Base-by-base conservation (phyloP, 805 yeast genomes). In the Wickerhamiella kurtzmanii region DNA sequence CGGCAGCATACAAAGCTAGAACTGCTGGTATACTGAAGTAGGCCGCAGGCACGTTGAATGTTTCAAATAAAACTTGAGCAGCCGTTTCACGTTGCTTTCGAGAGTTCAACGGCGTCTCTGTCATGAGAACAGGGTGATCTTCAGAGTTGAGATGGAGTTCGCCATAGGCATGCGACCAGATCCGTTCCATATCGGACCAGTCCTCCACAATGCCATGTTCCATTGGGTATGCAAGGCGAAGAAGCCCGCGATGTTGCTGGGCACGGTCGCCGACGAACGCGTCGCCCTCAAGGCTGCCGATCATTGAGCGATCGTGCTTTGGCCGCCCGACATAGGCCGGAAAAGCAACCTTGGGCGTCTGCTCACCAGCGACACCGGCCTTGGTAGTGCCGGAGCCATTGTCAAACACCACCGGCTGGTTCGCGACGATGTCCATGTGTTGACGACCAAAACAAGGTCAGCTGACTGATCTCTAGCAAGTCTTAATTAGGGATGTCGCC, bases 321-420 rank as follows among this genome's bases (percentile, higher is more conserved):
- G 94, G 89, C 48, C 80, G 67, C 3, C 97, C 97, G 2, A 85
- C 72, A 22, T 80, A 64, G 19, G 85, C 66, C 2, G 87, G 77
- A 22, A 77, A 76, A 54, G 70, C 71, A 41, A 74, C 63, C 56
- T 76, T 73, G 2, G 97, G 97, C 53, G 69, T 73, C 44, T 85
- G 92, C 54, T 83, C 94, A 19, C 96, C 96, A 0, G 96, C 94
- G 63, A 88, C 84, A 1, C 97, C 96, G 1, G 94, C 84, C 60
- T 86, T 82, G 46, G 88, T 68, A 36, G 73, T 72, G 1, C 95
- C 94, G 2, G 95, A 80, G 5, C 97, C 76, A 64, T 79, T 80
- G 60, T 82, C 89, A n/a, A 82, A 65, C 35, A 82, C 86, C 32
- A 82, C 68, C 2, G 88, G 87, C 61, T 82, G 89, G 49, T 53